A percentile compares a stretch with the other conserved stretches of the same genome.
phyloP scores from a whole-genome alignment of 2,329 filamentous ascomycete species.

The Penicillium brasilianum region DNA sequence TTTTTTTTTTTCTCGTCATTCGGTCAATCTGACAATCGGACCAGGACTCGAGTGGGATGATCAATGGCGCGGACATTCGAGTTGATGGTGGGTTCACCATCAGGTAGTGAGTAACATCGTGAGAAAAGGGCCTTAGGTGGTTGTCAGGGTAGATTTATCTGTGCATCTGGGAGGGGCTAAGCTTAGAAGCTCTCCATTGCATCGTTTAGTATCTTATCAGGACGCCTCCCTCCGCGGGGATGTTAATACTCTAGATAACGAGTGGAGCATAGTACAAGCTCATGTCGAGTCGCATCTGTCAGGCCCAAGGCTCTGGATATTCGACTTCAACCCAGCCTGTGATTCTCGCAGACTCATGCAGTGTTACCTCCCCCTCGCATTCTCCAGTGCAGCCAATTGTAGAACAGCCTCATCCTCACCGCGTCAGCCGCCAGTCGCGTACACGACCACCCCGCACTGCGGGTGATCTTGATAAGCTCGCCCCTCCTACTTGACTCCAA shows the following conservation, averaged over 20 bases:
- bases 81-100: conserved; percentile 50
- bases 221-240: neutral
- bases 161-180: neutral
- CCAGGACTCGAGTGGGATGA: conserved; percentile 48
- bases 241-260: neutral
- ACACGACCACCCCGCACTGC: conserved; percentile 2
- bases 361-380: neutral
- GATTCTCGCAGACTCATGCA: no score
- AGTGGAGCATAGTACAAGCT: neutral
- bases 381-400: neutral
- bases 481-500: neutral
- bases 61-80: conserved; percentile 48
- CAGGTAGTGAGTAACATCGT: conserved; percentile 24
- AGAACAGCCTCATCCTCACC: neutral
- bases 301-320: neutral
- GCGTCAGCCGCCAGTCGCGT: neutral
- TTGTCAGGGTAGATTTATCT: neutral
- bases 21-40: no score
- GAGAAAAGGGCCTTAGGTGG: neutral
- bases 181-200: no score
- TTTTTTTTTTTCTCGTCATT: no score
- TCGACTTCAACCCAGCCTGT: no score
- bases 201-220: neutral
- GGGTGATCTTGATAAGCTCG: conserved; percentile 17
- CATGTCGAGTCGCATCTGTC: neutral